phyloP scores from a whole-genome alignment of 2,329 filamentous ascomycete genomes.

The Aspergillus neotritici region DNA sequence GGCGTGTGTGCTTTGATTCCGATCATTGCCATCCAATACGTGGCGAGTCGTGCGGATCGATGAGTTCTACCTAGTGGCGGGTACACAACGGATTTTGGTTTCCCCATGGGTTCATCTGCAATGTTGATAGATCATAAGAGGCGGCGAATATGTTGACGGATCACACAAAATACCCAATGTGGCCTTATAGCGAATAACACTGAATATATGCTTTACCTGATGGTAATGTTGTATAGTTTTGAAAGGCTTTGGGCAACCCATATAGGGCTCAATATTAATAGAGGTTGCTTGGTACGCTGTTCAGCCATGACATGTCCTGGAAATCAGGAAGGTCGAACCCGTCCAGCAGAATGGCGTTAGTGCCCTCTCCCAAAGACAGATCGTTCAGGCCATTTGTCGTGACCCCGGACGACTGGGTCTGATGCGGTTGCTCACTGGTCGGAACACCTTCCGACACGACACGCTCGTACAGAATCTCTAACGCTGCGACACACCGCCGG shows the following conservation, averaged over 20 bases:
- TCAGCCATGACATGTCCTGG: conserved; percentile 33
- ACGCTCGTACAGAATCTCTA: conserved; percentile 28
- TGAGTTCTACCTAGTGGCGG: too few species aligned
- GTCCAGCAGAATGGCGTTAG: conserved; percentile 21
- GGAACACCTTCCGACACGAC: conserved; percentile 18
- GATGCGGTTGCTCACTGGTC: not conserved
- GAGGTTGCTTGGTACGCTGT: conserved; percentile 29
- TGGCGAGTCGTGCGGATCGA: conserved; percentile 3
- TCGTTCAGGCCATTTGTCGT: conserved; percentile 13
- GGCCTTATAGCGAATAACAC: too few species aligned
- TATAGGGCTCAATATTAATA: conserved; percentile 11
- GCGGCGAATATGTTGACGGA: too few species aligned
- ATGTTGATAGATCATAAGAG: too few species aligned
- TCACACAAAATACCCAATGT: too few species aligned
- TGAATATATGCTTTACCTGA: too few species aligned
- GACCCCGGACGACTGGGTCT: not conserved
- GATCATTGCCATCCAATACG: conserved; percentile 27
- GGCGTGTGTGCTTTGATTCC: conserved; percentile 28
- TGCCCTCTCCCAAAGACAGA: conserved; percentile 23
- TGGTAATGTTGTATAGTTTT: too few species aligned
- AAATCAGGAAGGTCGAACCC: conserved; percentile 25
- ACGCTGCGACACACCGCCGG: conserved; percentile 26
- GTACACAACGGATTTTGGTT: too few species aligned
- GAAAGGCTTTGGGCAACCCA: not conserved
- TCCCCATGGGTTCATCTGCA: too few species aligned